A percentile compares a stretch with the other conserved stretches of the same genome.
phyloP scores from a whole-genome alignment of 331 rosid genomes.

The Acacia pycnantha region DNA sequence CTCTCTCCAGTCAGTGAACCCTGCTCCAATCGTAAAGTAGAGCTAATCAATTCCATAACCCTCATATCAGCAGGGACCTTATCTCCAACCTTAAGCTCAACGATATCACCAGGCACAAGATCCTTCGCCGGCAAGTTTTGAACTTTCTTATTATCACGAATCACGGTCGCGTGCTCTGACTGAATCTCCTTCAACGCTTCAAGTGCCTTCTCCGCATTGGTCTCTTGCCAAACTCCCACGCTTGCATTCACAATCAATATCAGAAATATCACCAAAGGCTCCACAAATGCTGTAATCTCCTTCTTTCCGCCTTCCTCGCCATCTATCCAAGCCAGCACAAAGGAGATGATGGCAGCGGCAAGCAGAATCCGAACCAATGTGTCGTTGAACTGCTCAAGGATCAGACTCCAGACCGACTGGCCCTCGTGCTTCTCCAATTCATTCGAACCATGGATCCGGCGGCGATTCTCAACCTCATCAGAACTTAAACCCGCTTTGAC shows the following conservation, averaged over 20 bases:
- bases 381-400: conserved; percentile 76
- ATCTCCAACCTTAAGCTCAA: conserved; percentile 74
- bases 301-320: conserved; percentile 68
- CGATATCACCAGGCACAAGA: conserved; percentile 58
- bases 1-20: conserved; percentile 90
- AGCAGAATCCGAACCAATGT: conserved; percentile 76
- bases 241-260: conserved; percentile 71
- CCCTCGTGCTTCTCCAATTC: conserved; percentile 81
- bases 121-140: conserved; percentile 42
- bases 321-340: conserved; percentile 71
- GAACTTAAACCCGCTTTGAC: conserved; percentile 40
- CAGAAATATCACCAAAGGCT: conserved; percentile 64
- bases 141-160: conserved; percentile 37
- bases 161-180: conserved; percentile 46
- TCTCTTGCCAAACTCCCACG: conserved; percentile 91
- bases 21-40: conserved; percentile 77
- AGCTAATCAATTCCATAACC: conserved; percentile 67
- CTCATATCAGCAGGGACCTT: conserved; percentile 90
- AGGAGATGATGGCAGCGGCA: conserved; percentile 72
- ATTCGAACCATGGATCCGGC: conserved; percentile 54
- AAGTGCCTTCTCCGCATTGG: conserved; percentile 79
- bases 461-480: conserved; percentile 50
- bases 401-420: conserved; percentile 57
- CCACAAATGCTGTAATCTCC: conserved; percentile 76
- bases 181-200: conserved; percentile 75